Percentiles rank a stretch among this genome's conserved stretches.
These are phyloP conservation scores for Schrenkiella parvula DNA, from an alignment of 345 rosid genomes.

Conservation along the genomic window DNA sequence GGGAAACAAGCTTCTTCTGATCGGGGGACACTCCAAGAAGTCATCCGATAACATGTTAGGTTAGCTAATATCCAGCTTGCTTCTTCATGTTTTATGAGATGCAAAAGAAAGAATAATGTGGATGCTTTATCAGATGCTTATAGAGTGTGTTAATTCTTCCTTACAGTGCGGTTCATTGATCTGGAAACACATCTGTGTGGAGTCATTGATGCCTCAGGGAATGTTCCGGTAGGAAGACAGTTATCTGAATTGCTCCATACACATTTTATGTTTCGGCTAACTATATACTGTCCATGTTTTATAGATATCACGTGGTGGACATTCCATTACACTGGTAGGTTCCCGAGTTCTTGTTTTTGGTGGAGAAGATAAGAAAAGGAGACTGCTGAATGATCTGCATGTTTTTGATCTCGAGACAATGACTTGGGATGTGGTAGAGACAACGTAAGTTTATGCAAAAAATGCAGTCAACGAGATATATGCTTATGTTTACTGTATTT, in stretches of 20 bases:
- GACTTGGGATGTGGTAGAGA: constrained; percentile 73
- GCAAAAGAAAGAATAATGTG: neutral
- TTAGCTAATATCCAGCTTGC: constrained; percentile 31
- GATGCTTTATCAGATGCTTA: constrained; percentile 18
- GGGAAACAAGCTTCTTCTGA: constrained; percentile 71
- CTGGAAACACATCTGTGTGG: constrained; percentile 59
- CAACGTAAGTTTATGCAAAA: constrained; percentile 51
- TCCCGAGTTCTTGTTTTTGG: constrained; percentile 78
- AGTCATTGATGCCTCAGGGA: constrained; percentile 61
- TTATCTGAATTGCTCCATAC: neutral
- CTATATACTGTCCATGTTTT: constrained; percentile 29
- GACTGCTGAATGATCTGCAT: constrained; percentile 73
- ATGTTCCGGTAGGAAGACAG: constrained; percentile 57
- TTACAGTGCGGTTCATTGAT: constrained; percentile 75
- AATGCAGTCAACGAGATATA: neutral
- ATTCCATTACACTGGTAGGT: constrained; percentile 77
- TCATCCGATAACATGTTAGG: constrained; percentile 60
- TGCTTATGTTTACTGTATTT: neutral
- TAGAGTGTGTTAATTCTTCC: neutral
- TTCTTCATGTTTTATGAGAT: constrained; percentile 5
- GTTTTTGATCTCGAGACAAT: constrained; percentile 74
- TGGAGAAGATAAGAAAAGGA: constrained; percentile 82
- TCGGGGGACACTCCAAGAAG: constrained; percentile 80
- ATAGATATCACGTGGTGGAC: constrained; percentile 89
- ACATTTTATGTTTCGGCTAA: neutral